phyloP scores from a whole-genome alignment of 1,284 basidiomycete species.

The Thelephora terrestris region DNA sequence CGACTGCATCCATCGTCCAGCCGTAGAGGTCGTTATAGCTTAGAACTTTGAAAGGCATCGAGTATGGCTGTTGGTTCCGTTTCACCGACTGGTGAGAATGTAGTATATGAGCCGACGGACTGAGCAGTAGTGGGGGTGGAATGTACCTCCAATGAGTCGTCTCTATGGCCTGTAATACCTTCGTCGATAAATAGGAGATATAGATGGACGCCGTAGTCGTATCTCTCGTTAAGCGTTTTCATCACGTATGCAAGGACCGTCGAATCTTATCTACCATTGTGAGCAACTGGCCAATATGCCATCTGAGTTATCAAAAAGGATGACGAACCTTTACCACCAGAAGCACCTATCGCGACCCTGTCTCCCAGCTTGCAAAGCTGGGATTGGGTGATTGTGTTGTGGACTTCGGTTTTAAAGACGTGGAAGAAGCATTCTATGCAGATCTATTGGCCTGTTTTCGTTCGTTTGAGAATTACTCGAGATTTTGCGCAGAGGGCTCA shows the following conservation, averaged over 20 bases:
- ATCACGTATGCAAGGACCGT: conserved; percentile 97
- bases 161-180: conserved; percentile 95
- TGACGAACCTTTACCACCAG: conserved; percentile 85
- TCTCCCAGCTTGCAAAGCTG: conserved; percentile 87
- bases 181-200: conserved; percentile 97
- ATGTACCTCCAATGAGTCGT: conserved; percentile 89
- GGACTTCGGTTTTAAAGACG: conserved; percentile 97
- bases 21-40: conserved; percentile 96
- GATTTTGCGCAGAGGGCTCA: conserved; percentile 71
- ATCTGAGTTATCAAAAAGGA: not conserved
- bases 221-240: conserved; percentile 91
- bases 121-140: not conserved
- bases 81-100: conserved; percentile 77
- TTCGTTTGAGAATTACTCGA: conserved; percentile 85
- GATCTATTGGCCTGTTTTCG: conserved; percentile 96
- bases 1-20: conserved; percentile 99
- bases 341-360: conserved; percentile 93
- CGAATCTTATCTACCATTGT: conserved; percentile 55
- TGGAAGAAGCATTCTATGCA: conserved; percentile 94
- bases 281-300: not conserved
- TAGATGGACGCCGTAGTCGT: conserved; percentile 86
- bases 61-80: conserved; percentile 92
- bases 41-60: conserved; percentile 91
- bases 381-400: conserved; percentile 84
- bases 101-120: conserved; percentile 5